Conservation (phyloP, 169 alveolate species). For the Plasmodium malariae region DNA sequence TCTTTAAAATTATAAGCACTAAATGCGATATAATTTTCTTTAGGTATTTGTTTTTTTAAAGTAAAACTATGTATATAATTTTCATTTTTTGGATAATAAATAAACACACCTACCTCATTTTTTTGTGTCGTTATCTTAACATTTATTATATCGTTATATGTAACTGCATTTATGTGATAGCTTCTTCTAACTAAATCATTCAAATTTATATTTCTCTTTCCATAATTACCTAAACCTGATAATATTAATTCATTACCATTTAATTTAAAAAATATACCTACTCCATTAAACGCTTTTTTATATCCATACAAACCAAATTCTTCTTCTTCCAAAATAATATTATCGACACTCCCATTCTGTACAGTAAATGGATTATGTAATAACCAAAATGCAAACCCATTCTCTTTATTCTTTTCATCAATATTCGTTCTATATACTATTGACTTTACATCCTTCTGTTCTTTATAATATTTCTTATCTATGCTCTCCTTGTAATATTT, state of each 20-base stretch:
- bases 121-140: slow-evolving; percentile 17
- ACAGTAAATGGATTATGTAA: slow-evolving; percentile 15
- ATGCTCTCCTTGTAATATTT: slow-evolving; percentile 20
- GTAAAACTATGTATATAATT: slow-evolving; percentile 30
- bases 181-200: slow-evolving; percentile 1
- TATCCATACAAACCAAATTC: slow-evolving; percentile 30
- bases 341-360: background rate
- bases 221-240: slow-evolving; percentile 39
- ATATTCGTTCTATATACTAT: slow-evolving; percentile 13
- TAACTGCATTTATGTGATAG: background rate
- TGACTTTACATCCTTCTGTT: background rate
- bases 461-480: slow-evolving; percentile 42
- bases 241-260: slow-evolving; percentile 5
- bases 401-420: slow-evolving; percentile 26
- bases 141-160: slow-evolving; percentile 1
- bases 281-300: slow-evolving; percentile 44
- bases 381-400: slow-evolving; percentile 69
- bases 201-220: background rate
- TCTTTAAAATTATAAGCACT: slow-evolving; percentile 54
- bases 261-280: slow-evolving; percentile 57
- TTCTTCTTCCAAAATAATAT: slow-evolving; percentile 18
- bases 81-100: slow-evolving; percentile 4
- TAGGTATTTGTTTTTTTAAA: slow-evolving; percentile 30
- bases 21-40: slow-evolving; percentile 59
- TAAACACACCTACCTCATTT: slow-evolving; percentile 18